Base-by-base conservation (phyloP, 208 protist genomes). In the Crithidia sp. region DNA sequence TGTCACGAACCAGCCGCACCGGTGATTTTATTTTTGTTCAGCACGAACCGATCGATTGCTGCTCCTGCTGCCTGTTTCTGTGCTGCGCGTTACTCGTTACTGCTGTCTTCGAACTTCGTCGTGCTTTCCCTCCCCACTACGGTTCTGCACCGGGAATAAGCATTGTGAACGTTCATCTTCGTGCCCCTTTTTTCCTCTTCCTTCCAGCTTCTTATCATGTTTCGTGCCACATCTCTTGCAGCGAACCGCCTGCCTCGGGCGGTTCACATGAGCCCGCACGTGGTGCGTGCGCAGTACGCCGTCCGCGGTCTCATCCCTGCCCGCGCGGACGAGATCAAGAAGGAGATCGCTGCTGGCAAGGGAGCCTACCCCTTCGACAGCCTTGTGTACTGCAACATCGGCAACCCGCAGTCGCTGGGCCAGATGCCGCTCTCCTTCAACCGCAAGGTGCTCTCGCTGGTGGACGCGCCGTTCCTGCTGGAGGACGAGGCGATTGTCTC, bases 361-460 rank as follows among this genome's bases (percentile, higher is more conserved):
- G 65, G 44, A 12, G 76, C 69, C 14, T 84, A 94, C 68, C 69
- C 83, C 5, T 97, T 97, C 76, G 4, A 84, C 36, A 75, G 94
- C 49, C 81, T 99, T 16, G 87, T 99, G 58, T 96, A 93, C 77
- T 99, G 99, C 88, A 99, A 99, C 88, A 99, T 99, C 82, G 99
- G 99, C 69, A 99, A 99, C 83, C 99, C 98, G 47, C 98, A 99
- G 81, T 81, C 87, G 74, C 82, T 99, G 14, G 71, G 93, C 19
- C 98, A 99, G 85, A 84, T 95, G 79, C 98, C 98, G 16, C 74
- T 99, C 8, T 98, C 98, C 10, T 99, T 99, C 82, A 87, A 87
- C 75, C 90, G 99, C 13, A 90, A 99, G 77, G 93, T 98, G 40
- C 89, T 93, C 76, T 76, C 89, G 9, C 74, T 97, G n/a, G 50